Percentiles rank a stretch among this genome's conserved stretches.
phyloP scores from a whole-genome alignment of 306 rosid genomes.

The Cucurbita argyrosperma region DNA sequence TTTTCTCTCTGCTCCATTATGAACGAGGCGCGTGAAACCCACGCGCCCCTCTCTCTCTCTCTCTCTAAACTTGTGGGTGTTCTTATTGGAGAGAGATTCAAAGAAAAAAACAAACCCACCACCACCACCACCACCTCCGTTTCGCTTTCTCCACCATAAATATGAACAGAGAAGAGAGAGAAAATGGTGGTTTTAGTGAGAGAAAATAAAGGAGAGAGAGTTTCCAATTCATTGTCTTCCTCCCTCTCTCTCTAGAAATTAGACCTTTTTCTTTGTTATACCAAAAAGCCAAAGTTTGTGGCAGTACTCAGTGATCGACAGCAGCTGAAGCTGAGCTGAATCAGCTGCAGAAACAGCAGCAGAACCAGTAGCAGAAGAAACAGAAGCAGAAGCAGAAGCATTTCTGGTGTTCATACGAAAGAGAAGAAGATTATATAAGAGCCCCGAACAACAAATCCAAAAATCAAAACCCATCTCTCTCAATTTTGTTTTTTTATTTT shows the following conservation, averaged over 20 bases:
- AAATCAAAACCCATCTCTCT: neutral
- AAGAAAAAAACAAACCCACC: neutral
- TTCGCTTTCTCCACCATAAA: neutral
- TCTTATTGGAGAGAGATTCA: constrained; percentile 62
- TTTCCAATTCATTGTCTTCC: too few species aligned
- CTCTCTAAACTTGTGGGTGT: constrained; percentile 12
- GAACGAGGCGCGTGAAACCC: neutral
- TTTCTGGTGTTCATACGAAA: neutral
- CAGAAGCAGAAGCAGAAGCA: neutral
- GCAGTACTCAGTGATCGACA: constrained; percentile 27
- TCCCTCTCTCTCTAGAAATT: neutral
- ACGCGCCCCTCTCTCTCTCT: neutral
- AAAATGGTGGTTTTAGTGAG: constrained; percentile 10
- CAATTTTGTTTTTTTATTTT: neutral
- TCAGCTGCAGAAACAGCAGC: constrained; percentile 3
- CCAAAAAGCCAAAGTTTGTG: constrained; percentile 32
- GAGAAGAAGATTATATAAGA: neutral
- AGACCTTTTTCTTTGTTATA: neutral
- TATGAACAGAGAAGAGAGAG: neutral
- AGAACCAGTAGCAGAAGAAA: constrained; percentile 1
- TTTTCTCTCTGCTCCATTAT: neutral
- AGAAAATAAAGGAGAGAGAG: too few species aligned
- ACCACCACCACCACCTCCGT: neutral
- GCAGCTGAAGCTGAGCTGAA: neutral
- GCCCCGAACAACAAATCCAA: neutral